Base-by-base conservation (phyloP, 306 rosid genomes). In the Potentilla sterilis region DNA sequence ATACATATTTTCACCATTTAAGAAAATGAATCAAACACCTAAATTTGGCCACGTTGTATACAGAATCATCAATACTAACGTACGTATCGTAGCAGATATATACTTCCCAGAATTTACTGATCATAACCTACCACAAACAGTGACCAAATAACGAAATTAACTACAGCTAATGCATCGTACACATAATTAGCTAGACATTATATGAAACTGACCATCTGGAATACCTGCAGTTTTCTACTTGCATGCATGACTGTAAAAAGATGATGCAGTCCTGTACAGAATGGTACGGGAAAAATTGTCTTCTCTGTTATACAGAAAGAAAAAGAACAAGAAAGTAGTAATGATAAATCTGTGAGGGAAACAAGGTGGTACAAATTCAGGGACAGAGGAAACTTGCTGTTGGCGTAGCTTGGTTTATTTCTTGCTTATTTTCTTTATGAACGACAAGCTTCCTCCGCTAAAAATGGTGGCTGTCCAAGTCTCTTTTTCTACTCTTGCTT, bases 381-480 rank as follows among this genome's bases (percentile, higher is more conserved):
- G 34, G 42, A 73, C 28, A 72, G 51, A 69, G 73, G 71, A 46
- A 74, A 67, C 79, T 12, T 15, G 69, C 41, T 41, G 19, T 6
- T 1, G 49, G 38, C 12, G 6, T 32, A 73, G 59, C 16, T 49
- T 49, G 0, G 11, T 9, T 44, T 47, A 44, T 44, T 44, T 10
- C 15, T 47, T 16, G 22, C 21, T 14, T 0, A 5, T 12, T 19
- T 48, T 35, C 28, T 32, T 70, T 32, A 63, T 70, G 48, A 34
- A 66, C 73, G 47, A 72, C 76, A 59, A 76, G 70, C 44, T 52
- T 49, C 57, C 71, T 51, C 67, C 72, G 49, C 43, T 67, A 67
- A 77, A 77, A 32, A 77, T 65, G 79, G 78, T 72, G 78, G 81
- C 72, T 81, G 81, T 81, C 75, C 59, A 18, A 48, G 6, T 28